These are phyloP conservation scores for Ogataea degrootiae DNA, from an alignment of 805 yeast genomes.

Conservation along the genomic window DNA sequence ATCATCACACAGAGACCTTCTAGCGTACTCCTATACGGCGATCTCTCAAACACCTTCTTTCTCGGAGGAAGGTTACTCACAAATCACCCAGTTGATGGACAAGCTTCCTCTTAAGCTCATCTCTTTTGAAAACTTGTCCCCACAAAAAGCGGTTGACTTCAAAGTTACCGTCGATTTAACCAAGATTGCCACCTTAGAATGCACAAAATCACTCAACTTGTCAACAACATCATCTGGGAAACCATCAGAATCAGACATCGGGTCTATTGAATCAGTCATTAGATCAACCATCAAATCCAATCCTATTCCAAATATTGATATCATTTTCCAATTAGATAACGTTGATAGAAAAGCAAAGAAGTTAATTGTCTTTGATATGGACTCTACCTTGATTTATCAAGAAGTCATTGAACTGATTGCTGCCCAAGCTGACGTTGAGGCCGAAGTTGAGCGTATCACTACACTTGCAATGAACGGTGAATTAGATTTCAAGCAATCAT, in stretches of 20 bases:
- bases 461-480: slow-evolving; percentile 97
- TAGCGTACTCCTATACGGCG: slow-evolving; percentile 19
- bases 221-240: too few relatives aligned
- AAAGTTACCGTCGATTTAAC: slow-evolving; percentile 20
- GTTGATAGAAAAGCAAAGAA: slow-evolving; percentile 36
- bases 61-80: slow-evolving; percentile 15
- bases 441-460: slow-evolving; percentile 81
- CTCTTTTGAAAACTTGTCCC: slow-evolving; percentile 27
- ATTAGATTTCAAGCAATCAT: slow-evolving; percentile 80
- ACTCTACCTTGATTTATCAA: slow-evolving; percentile 90
- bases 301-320: slow-evolving; percentile 32
- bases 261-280: slow-evolving; percentile 10
- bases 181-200: slow-evolving; percentile 3
- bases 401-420: slow-evolving; percentile 97
- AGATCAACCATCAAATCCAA: slow-evolving; percentile 17
- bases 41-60: slow-evolving; percentile 23
- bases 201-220: neutral
- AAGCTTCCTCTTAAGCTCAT: slow-evolving; percentile 28
- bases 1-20: neutral
- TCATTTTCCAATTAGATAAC: slow-evolving; percentile 36
- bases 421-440: slow-evolving; percentile 86
- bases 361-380: slow-evolving; percentile 93
- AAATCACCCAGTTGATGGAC: slow-evolving; percentile 24
- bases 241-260: slow-evolving; percentile 12
- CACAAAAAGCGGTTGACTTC: slow-evolving; percentile 37